phyloP scores from a whole-genome alignment of 257 asterid genomes.

The Solanum ossicruentum region DNA sequence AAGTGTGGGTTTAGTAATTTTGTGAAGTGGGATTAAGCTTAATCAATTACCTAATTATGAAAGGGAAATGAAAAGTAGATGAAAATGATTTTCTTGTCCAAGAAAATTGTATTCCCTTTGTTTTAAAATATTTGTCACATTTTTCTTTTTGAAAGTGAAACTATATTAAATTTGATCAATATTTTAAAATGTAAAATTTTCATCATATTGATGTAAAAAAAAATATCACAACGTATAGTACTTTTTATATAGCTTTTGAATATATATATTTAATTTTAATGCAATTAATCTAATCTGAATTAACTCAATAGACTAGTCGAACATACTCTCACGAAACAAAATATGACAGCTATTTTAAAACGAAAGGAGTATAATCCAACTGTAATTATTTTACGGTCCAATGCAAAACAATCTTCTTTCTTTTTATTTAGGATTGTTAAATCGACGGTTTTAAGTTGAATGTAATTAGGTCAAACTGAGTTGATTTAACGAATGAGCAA shows the following conservation, averaged over 20 bases:
- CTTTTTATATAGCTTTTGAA: background rate
- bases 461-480: background rate
- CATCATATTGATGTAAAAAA: background rate
- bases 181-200: background rate
- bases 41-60: background rate
- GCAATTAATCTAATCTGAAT: background rate
- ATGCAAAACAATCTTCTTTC: background rate
- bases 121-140: background rate
- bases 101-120: background rate
- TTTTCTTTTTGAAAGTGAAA: background rate
- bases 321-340: background rate
- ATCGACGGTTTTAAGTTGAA: background rate
- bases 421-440: background rate
- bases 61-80: background rate
- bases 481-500: background rate
- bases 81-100: background rate
- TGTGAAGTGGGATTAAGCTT: background rate
- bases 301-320: background rate
- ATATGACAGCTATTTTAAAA: background rate
- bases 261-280: background rate
- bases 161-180: accelerated
- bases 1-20: background rate
- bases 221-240: accelerated
- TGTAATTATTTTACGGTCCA: background rate
- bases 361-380: background rate